phyloP scores from a whole-genome alignment of 2,329 filamentous ascomycete species.

The Cryphonectria nitschkei region DNA sequence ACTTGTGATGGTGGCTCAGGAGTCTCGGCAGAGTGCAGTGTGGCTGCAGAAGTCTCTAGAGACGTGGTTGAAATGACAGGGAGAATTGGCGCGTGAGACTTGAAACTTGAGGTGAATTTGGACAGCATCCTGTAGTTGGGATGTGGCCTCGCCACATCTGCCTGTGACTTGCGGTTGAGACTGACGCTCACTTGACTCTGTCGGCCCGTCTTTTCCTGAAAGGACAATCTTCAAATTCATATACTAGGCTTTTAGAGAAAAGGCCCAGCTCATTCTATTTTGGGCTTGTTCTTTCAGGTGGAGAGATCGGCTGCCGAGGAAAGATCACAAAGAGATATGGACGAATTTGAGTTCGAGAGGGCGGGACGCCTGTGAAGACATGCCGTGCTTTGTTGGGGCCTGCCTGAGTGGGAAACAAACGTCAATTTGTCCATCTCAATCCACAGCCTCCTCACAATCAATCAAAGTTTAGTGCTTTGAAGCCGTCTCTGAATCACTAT shows the following conservation, averaged over 20 bases:
- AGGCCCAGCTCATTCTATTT: neutral
- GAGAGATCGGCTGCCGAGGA: neutral
- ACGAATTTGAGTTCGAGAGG: neutral
- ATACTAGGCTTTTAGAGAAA: neutral
- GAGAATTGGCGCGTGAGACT: neutral
- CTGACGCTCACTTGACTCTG: neutral
- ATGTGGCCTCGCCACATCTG: neutral
- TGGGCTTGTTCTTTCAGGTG: neutral
- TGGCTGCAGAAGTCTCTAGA: neutral
- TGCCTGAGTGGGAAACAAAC: neutral
- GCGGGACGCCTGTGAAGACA: neutral
- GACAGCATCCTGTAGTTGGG: neutral
- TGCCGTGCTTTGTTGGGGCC: neutral
- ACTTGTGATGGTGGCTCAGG: neutral
- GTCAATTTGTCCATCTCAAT: neutral
- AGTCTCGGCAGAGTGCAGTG: neutral
- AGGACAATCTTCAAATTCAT: neutral
- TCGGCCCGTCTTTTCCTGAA: neutral
- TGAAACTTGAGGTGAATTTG: neutral
- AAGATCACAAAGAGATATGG: neutral
- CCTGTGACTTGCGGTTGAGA: neutral
- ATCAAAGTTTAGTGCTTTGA: too few species aligned
- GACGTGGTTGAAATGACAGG: neutral
- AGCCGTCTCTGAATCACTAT: too few species aligned
- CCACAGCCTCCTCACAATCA: neutral